Conservation (phyloP, 2,329 filamentous ascomycete genomes). For the Colletotrichum musae region DNA sequence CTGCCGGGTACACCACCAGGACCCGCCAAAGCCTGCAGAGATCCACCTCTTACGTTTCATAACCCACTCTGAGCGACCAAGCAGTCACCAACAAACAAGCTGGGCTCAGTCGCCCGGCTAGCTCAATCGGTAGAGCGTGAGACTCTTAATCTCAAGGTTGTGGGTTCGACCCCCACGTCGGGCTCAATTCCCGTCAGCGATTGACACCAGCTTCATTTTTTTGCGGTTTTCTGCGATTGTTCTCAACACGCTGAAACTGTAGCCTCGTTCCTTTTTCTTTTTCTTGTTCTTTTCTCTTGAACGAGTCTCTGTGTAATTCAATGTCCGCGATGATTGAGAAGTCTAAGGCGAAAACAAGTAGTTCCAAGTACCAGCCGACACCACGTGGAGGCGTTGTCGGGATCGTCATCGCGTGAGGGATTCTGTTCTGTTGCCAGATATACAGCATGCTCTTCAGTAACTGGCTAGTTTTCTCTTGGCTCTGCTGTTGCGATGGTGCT, state of each 20-base stretch:
- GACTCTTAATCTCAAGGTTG: slow-evolving; percentile 77
- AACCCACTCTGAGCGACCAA: neutral
- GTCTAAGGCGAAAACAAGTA: too few relatives aligned
- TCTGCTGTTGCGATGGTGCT: too few relatives aligned
- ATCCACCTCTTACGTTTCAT: neutral
- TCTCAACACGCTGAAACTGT: neutral
- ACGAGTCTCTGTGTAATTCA: neutral
- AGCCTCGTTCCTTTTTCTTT: neutral
- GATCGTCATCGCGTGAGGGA: too few relatives aligned
- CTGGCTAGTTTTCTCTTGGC: too few relatives aligned
- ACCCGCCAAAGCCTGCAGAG: slow-evolving; percentile 4
- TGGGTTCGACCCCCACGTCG: slow-evolving; percentile 61
- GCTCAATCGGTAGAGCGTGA: slow-evolving; percentile 82
- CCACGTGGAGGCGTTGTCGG: too few relatives aligned
- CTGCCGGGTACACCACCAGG: neutral
- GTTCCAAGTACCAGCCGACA: too few relatives aligned
- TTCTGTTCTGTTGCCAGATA: too few relatives aligned
- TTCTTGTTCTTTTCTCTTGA: neutral
- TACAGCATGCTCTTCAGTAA: too few relatives aligned
- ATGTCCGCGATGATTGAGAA: too few relatives aligned
- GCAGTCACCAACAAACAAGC: slow-evolving; percentile 19
- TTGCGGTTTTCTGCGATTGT: neutral
- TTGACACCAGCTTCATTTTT: slow-evolving; percentile 16
- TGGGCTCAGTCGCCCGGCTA: slow-evolving; percentile 63
- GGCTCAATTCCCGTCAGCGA: slow-evolving; percentile 37